Evolutionary conservation across 768 basidiomycete genomes (phyloP).

Genomic region (Melanogaster broomeanus): DNA sequence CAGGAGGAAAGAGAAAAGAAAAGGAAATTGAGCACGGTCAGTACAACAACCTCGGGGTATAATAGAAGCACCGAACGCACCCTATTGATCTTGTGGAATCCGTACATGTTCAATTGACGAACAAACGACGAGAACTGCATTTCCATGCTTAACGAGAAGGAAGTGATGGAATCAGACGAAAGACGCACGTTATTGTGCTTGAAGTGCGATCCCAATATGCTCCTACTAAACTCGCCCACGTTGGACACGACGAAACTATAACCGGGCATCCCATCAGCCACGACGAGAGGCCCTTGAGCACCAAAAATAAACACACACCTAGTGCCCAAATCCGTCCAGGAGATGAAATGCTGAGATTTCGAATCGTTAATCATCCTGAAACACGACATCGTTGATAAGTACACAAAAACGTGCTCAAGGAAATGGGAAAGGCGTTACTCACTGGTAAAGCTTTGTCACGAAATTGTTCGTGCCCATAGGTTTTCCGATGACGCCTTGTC

Average conservation of each 20-base stretch:
- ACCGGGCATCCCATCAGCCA: not conserved
- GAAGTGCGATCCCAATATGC: slow-evolving; percentile 83
- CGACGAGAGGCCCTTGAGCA: no score
- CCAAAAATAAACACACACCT: slow-evolving; percentile 36
- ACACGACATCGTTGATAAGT: not conserved
- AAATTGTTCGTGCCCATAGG: slow-evolving; percentile 76
- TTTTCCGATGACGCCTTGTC: slow-evolving; percentile 65
- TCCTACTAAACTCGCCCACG: slow-evolving; percentile 83
- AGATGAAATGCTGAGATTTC: slow-evolving; percentile 76
- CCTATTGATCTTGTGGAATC: slow-evolving; percentile 92
- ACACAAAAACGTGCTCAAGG: not conserved
- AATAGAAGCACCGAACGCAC: slow-evolving; percentile 41
- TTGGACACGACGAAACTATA: slow-evolving; percentile 79
- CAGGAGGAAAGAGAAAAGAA: not conserved
- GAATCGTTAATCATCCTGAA: slow-evolving; percentile 84
- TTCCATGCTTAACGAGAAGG: slow-evolving; percentile 4
- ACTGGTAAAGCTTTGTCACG: slow-evolving; percentile 88
- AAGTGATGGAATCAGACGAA: slow-evolving; percentile 21
- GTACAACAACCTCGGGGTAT: slow-evolving; percentile 8
- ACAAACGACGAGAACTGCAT: slow-evolving; percentile 90
- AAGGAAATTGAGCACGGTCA: slow-evolving; percentile 7
- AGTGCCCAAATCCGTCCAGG: slow-evolving; percentile 81
- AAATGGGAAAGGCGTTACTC: slow-evolving; percentile 29
- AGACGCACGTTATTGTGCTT: slow-evolving; percentile 83
- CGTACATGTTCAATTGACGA: slow-evolving; percentile 94